Percentiles rank a stretch among this genome's conserved stretches.
Conservation (phyloP, 129 eudicot species). For the Arctium lappa region DNA sequence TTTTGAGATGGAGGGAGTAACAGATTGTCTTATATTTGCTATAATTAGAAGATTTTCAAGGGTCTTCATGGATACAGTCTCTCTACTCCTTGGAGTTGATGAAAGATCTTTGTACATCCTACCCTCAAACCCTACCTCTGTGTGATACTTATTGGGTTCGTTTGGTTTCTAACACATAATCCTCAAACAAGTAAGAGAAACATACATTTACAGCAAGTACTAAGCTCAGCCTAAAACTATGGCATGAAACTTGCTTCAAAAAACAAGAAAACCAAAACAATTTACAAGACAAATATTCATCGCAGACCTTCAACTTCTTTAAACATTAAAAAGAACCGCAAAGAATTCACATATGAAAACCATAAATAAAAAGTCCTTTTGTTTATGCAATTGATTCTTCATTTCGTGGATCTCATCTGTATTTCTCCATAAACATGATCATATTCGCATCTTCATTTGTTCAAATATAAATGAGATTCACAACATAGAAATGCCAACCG, state of each 20-base stretch:
- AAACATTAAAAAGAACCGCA: background rate
- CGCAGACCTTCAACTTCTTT: background rate
- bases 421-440: background rate
- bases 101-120: background rate
- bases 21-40: background rate
- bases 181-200: background rate
- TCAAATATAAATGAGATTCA: background rate
- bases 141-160: background rate
- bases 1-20: background rate
- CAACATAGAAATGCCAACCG: background rate
- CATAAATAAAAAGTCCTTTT: background rate
- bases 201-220: background rate
- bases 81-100: background rate
- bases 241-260: background rate
- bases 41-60: background rate
- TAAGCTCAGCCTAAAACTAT: background rate
- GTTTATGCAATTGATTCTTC: background rate
- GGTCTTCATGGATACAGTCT: background rate
- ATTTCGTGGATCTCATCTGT: background rate
- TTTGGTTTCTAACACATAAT: background rate
- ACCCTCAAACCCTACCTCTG: no score
- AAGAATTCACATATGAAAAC: background rate
- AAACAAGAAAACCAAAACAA: background rate
- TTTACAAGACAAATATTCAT: background rate
- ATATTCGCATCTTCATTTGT: background rate